Evolutionary conservation across 495 filamentous ascomycete genomes (phyloP).

Genomic region (Aspergillus bridgeri): DNA sequence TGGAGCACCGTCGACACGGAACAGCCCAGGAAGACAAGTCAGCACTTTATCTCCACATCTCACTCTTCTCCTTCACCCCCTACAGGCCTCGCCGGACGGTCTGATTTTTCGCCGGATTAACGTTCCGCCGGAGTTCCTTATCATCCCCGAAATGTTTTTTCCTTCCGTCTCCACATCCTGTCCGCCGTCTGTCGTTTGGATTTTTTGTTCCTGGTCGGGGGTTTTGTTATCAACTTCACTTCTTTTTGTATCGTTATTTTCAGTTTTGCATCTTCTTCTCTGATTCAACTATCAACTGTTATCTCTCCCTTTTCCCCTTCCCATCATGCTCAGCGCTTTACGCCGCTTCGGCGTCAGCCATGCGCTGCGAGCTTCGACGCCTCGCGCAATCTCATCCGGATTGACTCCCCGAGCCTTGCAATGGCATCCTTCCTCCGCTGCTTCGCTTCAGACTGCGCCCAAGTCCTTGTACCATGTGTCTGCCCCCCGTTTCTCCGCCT

Average conservation of each 20-base stretch:
- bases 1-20: too few relatives aligned
- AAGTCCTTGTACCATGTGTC: slow-evolving; percentile 35
- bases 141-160: not conserved
- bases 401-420: slow-evolving; percentile 29
- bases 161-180: not conserved
- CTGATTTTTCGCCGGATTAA: not conserved
- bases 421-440: slow-evolving; percentile 24
- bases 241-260: not conserved
- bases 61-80: not conserved
- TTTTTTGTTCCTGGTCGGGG: not conserved
- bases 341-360: slow-evolving; percentile 39
- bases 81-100: not conserved
- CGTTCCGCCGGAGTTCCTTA: not conserved
- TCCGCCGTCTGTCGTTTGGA: not conserved
- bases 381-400: slow-evolving; percentile 27
- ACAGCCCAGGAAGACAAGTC: too few relatives aligned
- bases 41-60: not conserved
- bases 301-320: not conserved
- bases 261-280: not conserved
- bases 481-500: slow-evolving; percentile 25
- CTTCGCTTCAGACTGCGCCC: slow-evolving; percentile 15
- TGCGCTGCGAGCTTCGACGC: slow-evolving; percentile 35
- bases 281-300: not conserved
- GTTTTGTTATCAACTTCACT: not conserved
- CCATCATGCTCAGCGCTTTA: slow-evolving; percentile 41